Evolutionary conservation across 2,329 filamentous ascomycete genomes (phyloP), one percentile per base, ranked within the genome.

Genomic region (Claviceps cyperi): DNA sequence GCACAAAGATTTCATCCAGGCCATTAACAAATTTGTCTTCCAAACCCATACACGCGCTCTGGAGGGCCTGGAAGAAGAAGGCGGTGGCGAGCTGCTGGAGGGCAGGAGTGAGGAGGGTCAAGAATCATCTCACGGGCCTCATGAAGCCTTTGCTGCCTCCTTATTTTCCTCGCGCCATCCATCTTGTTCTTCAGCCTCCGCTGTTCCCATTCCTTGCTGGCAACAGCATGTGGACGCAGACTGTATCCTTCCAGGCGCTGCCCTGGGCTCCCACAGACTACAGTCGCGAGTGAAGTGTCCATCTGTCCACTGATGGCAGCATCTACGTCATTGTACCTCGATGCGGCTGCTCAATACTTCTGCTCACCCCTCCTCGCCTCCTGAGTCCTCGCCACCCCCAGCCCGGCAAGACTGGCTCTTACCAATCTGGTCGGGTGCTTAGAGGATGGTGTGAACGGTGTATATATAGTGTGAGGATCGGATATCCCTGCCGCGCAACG

Each of bases 11-110:
- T 97, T 96, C 63, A 78, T 97, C 56, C 91, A 97, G 71, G 87
- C 90, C 57, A 83, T 91, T 72, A 98, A 98, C 80, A 91, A 85
- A 69, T 98, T 94, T 63, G 91, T 98, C 62, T 98, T 86, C 71
- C 84, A 89, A 62, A 90, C 91, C 15, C 81, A 86, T 61, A 89
- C 87, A 56, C 82, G 84, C 54, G 92, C 90, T 44, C 77, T 98
- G 49, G 92, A 98, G 70, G 92, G 92, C 51, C 76, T 97, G 56
- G 92, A 98, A 73, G 92, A 97, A 71, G 91, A 96, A 61, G 92
- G 92, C 54, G 86, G 86, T 46, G 92, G 92, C 55, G 92, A 98
- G 72, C 76, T 98, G 57, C 80, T 97, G 53, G 84, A 85, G 62
- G 90, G 90, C 57, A 86, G 87, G 71, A 89, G 87, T 63, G 89